phyloP scores from a whole-genome alignment of 1,284 basidiomycete species.

The Trichosporon ovoides region DNA sequence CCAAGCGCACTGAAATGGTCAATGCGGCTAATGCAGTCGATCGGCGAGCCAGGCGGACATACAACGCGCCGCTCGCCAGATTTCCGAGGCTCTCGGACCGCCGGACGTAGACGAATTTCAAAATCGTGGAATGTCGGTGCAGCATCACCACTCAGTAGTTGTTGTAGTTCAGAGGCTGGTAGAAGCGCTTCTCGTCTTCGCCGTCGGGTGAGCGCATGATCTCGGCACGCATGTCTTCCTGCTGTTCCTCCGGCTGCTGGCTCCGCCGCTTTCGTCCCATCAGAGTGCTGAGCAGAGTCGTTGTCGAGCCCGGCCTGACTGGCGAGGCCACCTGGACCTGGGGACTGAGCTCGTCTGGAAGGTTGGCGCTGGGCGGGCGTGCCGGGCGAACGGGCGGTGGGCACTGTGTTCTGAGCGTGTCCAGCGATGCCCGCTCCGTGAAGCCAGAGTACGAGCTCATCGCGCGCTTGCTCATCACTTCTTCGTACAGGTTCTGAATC shows the following conservation, averaged over 20 bases:
- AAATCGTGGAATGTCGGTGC: too few relatives aligned
- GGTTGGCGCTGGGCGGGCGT: not conserved
- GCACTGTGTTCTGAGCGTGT: not conserved
- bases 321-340: not conserved
- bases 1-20: too few relatives aligned
- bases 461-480: not conserved
- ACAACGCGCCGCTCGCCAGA: too few relatives aligned
- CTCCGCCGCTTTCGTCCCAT: not conserved
- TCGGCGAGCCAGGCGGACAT: too few relatives aligned
- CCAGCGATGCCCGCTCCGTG: not conserved
- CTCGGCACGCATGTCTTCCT: not conserved
- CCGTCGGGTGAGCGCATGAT: not conserved
- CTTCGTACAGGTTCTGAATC: not conserved
- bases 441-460: not conserved
- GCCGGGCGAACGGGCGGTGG: not conserved
- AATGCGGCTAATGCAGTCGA: too few relatives aligned
- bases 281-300: not conserved
- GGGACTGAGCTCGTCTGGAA: not conserved
- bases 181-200: not conserved
- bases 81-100: too few relatives aligned
- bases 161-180: not conserved
- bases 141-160: not conserved
- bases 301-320: not conserved
- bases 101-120: too few relatives aligned
- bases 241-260: not conserved